Evolutionary conservation across 495 filamentous ascomycete genomes (phyloP).

Genomic region (Penicillium salamii): DNA sequence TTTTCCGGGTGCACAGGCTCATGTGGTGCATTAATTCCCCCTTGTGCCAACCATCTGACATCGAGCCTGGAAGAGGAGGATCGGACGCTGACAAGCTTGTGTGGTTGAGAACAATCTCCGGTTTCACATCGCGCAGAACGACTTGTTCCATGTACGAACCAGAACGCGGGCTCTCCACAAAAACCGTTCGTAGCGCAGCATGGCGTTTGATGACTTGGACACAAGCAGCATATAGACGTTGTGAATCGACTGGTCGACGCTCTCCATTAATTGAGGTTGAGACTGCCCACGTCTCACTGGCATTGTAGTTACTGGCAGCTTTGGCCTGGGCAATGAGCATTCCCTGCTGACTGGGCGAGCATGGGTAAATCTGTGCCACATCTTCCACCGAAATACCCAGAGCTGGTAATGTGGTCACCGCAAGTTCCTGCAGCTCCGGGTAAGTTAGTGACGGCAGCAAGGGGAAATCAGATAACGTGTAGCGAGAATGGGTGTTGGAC

Average conservation of each 20-base stretch:
- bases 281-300: background rate
- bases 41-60: background rate
- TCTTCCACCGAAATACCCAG: background rate
- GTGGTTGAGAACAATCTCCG: background rate
- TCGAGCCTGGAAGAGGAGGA: background rate
- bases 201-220: constrained; percentile 41
- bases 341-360: background rate
- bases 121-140: background rate
- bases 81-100: background rate
- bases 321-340: background rate
- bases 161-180: constrained; percentile 13
- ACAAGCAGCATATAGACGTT: constrained; percentile 2
- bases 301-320: background rate
- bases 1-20: background rate
- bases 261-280: background rate
- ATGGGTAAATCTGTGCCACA: background rate
- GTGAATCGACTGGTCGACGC: constrained; percentile 35
- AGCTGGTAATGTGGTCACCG: background rate
- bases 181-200: constrained; percentile 46
- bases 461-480: background rate
- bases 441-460: background rate
- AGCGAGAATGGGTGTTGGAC: background rate
- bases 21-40: background rate
- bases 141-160: background rate
- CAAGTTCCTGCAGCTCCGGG: background rate